phyloP scores from a whole-genome alignment of 768 basidiomycete genomes.

The Lentinus brumalis region DNA sequence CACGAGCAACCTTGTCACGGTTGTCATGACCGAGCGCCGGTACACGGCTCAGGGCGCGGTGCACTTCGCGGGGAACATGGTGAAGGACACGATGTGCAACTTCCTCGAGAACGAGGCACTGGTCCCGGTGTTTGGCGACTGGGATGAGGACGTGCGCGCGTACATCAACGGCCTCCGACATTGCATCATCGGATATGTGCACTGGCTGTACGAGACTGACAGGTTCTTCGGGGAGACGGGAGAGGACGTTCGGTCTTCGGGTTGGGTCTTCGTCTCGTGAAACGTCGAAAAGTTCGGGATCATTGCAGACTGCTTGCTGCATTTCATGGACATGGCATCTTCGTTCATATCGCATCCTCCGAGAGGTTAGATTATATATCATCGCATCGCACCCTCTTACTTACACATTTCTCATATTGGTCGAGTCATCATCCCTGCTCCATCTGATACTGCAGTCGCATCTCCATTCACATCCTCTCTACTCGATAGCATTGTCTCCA shows the following conservation, averaged over 20 bases:
- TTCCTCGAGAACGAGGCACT: constrained; percentile 32
- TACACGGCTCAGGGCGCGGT: constrained; percentile 54
- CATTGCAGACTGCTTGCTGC: background rate
- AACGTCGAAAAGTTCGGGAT: background rate
- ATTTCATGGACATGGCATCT: background rate
- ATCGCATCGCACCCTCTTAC: background rate
- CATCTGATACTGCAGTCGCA: background rate
- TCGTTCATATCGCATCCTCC: background rate
- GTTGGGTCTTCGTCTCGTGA: constrained; percentile 57
- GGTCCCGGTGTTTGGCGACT: constrained; percentile 7
- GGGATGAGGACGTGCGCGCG: constrained; percentile 31
- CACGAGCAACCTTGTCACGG: constrained; percentile 48
- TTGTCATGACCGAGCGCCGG: constrained; percentile 47
- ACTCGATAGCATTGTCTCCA: background rate
- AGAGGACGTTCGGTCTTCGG: constrained; percentile 57
- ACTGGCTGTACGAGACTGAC: constrained; percentile 68
- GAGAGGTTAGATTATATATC: background rate
- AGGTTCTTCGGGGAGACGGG: constrained; percentile 60
- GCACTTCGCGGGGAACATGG: constrained; percentile 40
- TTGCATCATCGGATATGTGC: constrained; percentile 57
- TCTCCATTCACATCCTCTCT: background rate
- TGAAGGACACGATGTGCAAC: constrained; percentile 39
- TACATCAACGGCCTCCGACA: constrained; percentile 57
- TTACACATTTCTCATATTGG: background rate
- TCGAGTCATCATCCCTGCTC: background rate